Percentiles rank a stretch among this genome's conserved stretches.
phyloP scores from a whole-genome alignment of 2,329 filamentous ascomycete genomes.

The Pyrenochaeta sp. region DNA sequence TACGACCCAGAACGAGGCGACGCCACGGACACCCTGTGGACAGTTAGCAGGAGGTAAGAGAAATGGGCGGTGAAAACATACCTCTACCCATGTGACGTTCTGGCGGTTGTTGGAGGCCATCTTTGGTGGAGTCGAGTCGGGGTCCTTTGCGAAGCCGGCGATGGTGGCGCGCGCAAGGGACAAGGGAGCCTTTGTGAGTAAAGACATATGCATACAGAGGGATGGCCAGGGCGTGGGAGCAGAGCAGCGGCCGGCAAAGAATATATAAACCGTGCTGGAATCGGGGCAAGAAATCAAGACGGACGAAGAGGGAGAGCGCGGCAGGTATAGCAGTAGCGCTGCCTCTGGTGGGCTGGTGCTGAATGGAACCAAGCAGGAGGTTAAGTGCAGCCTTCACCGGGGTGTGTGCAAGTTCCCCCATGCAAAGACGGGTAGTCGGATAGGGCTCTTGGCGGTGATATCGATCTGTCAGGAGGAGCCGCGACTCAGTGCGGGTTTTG shows the following conservation, averaged over 20 bases:
- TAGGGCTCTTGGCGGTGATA: constrained; percentile 38
- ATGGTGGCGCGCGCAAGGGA: constrained; percentile 35
- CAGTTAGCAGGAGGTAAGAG: constrained; percentile 8
- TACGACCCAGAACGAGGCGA: constrained; percentile 62
- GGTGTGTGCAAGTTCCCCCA: constrained; percentile 38
- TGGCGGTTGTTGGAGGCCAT: constrained; percentile 42
- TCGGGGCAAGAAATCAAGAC: constrained; percentile 16
- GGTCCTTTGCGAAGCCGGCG: constrained; percentile 20
- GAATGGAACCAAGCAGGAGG: constrained; percentile 33
- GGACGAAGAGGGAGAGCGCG: constrained; percentile 26
- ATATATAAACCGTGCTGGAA: constrained; percentile 11
- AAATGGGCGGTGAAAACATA: constrained; percentile 23
- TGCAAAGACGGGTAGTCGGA: constrained; percentile 45
- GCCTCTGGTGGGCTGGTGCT: constrained; percentile 25
- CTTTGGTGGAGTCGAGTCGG: constrained; percentile 15
- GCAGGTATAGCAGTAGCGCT: constrained; percentile 31
- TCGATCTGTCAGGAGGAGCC: constrained; percentile 26
- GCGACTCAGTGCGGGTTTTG: constrained; percentile 20
- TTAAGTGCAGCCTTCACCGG: constrained; percentile 30
- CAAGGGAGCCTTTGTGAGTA: constrained; percentile 32
- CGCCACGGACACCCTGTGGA: constrained; percentile 58
- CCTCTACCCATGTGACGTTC: constrained; percentile 53
- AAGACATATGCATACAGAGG: constrained; percentile 35
- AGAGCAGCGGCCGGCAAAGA: constrained; percentile 10
- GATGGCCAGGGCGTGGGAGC: constrained; percentile 13